Percentiles rank a stretch among this genome's conserved stretches.
Evolutionary conservation across 495 filamentous ascomycete genomes (phyloP).

Genomic region (Tuber brumale): DNA sequence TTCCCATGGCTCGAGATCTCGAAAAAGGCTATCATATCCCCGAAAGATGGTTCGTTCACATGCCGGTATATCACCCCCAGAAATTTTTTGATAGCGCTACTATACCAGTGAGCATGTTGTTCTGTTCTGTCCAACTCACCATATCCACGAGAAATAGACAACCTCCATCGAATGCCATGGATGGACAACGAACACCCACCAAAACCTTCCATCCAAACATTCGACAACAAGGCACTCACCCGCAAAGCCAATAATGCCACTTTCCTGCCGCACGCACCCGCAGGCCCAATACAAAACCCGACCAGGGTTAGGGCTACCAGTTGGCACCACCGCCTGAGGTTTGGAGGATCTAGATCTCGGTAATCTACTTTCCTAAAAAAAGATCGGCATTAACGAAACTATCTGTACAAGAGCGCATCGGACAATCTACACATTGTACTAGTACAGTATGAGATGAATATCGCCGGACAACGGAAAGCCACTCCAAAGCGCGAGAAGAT

Average conservation of each 20-base stretch:
- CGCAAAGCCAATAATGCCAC: background rate
- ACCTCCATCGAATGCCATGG: background rate
- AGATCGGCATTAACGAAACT: background rate
- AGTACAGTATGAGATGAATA: background rate
- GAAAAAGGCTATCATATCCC: background rate
- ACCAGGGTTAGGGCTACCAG: conserved; percentile 3
- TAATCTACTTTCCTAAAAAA: conserved; percentile 2
- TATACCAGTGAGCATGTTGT: background rate
- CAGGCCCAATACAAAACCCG: background rate
- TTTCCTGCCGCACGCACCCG: background rate
- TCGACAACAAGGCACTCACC: background rate
- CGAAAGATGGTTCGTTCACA: background rate
- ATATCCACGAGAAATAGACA: background rate
- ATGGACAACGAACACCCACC: background rate
- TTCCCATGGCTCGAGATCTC: background rate
- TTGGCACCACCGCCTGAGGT: conserved; percentile 1
- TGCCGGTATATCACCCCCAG: background rate
- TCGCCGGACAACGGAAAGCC: background rate
- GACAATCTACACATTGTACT: background rate
- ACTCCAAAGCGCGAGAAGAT: background rate
- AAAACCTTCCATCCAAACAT: conserved; percentile 1
- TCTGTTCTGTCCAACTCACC: background rate
- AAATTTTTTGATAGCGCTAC: background rate
- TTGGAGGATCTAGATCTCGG: background rate
- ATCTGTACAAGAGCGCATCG: background rate